Evolutionary conservation across 2,329 filamentous ascomycete genomes (phyloP).

Genomic region (Sporothrix dimorphospora): DNA sequence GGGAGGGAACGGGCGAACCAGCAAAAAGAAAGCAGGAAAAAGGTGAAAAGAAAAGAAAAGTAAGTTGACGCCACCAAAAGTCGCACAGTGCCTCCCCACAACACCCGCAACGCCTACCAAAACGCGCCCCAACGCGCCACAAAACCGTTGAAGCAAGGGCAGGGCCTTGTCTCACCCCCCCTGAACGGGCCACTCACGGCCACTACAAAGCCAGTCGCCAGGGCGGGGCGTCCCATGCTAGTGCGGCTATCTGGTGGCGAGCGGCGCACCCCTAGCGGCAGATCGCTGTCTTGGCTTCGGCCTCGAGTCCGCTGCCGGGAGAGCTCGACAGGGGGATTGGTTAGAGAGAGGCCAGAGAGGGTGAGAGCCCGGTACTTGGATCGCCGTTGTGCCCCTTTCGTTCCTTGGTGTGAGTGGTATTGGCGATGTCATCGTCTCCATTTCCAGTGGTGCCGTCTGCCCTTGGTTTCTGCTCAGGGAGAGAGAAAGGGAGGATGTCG

Average conservation of each 20-base stretch:
- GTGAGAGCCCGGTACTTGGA: conserved; percentile 4
- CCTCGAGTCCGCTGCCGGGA: not conserved
- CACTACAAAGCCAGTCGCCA: not conserved
- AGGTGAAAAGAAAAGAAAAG: not conserved
- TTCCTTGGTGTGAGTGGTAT: conserved; percentile 4
- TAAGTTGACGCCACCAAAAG: not conserved
- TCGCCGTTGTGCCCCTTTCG: conserved; percentile 1
- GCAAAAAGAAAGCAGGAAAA: not conserved
- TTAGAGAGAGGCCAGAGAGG: no score
- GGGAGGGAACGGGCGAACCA: not conserved
- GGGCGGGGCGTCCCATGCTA: conserved; percentile 4
- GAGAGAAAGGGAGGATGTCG: not conserved
- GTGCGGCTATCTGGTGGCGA: not conserved
- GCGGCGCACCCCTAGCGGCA: not conserved
- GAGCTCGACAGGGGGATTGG: not conserved
- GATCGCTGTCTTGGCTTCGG: conserved; percentile 8
- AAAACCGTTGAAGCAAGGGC: conserved; percentile 23
- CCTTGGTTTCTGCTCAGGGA: not conserved
- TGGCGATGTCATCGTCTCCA: conserved; percentile 11
- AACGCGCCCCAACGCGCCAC: conserved; percentile 6
- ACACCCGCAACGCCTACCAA: not conserved
- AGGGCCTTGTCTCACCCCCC: conserved; percentile 9
- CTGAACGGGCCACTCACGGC: not conserved
- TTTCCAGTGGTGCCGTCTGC: conserved; percentile 1
- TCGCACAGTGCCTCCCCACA: not conserved